Evolutionary conservation across 225 moss, liverwort and hornwort genomes (phyloP).

Genomic region (Bryoerythrophyllum caledonicum): DNA sequence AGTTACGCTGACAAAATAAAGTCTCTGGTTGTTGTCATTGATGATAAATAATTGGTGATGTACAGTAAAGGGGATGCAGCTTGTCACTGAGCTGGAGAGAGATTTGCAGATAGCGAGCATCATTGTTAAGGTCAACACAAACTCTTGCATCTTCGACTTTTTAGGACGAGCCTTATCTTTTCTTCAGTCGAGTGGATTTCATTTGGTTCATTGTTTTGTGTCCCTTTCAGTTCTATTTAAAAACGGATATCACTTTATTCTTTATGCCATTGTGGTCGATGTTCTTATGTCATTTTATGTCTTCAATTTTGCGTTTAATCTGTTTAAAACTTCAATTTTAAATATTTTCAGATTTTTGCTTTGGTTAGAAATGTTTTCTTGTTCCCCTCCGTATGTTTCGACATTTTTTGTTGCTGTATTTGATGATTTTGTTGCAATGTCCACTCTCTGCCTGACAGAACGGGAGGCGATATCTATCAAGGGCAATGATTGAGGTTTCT

Average conservation of each 20-base stretch:
- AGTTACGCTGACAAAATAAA: conserved; percentile 1
- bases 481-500: conserved; percentile 85
- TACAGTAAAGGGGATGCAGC: conserved; percentile 93
- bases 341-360: too few species aligned
- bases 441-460: conserved; percentile 53
- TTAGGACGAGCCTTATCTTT: neutral
- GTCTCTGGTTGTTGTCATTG: conserved; percentile 5
- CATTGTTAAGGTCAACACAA: conserved; percentile 77
- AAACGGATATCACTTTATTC: neutral
- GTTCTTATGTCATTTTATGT: neutral
- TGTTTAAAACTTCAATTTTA: neutral
- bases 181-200: neutral
- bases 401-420: neutral
- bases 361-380: neutral
- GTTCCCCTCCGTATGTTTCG: neutral
- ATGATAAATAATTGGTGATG: conserved; percentile 23
- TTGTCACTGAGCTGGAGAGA: conserved; percentile 88
- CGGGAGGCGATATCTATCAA: conserved; percentile 86
- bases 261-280: neutral
- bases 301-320: neutral
- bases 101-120: conserved; percentile 94
- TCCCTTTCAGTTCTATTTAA: neutral
- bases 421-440: neutral
- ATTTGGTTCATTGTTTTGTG: neutral
- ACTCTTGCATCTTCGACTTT: neutral